Conservation (phyloP, 306 rosid species). For the Ormosia semicastrata region DNA sequence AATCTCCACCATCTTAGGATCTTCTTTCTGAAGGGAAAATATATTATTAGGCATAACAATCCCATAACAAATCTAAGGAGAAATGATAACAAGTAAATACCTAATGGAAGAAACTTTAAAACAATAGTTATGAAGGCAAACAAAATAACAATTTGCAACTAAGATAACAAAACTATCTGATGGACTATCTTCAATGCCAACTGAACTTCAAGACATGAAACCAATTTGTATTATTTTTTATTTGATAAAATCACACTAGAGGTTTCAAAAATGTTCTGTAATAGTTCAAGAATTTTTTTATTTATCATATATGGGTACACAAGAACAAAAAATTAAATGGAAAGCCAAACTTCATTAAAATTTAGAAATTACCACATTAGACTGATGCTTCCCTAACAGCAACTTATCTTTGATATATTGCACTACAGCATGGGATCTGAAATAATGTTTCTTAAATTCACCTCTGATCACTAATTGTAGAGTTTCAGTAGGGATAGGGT, state of each 20-base stretch:
- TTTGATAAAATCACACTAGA: not conserved
- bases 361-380: not conserved
- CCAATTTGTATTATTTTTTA: not conserved
- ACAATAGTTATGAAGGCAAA: not conserved
- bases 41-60: conserved; percentile 5
- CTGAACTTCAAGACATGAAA: not conserved
- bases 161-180: not conserved
- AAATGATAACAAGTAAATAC: not conserved
- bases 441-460: not conserved
- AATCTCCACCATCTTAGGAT: conserved; percentile 57
- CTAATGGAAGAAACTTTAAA: not conserved
- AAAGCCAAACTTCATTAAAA: not conserved
- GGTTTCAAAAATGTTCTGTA: not conserved
- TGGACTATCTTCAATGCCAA: not conserved
- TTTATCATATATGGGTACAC: not conserved
- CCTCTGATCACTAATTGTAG: not conserved
- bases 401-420: not conserved
- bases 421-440: not conserved
- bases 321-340: not conserved
- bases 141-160: not conserved
- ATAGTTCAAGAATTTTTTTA: not conserved
- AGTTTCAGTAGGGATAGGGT: not conserved
- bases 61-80: not conserved
- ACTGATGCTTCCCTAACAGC: not conserved
- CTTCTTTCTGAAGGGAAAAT: conserved; percentile 55